A percentile compares a stretch with the other conserved stretches of the same genome.
These are phyloP conservation scores for Tricholoma sp. DNA, from an alignment of 768 basidiomycete genomes.

Conservation along the genomic window DNA sequence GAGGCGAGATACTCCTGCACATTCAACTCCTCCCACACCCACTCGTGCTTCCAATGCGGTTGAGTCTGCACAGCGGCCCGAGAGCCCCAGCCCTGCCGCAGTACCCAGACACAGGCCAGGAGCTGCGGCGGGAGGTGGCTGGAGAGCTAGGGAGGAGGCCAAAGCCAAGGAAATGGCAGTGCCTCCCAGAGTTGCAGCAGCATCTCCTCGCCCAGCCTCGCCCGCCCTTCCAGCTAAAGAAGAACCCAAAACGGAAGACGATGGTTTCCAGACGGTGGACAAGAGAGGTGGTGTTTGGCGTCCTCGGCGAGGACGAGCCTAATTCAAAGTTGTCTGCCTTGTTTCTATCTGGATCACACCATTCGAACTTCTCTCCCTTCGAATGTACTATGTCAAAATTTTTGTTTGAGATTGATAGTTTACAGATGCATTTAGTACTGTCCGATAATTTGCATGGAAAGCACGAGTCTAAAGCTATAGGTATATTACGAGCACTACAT, in stretches of 20 bases:
- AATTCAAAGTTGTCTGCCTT: slow-evolving; percentile 3
- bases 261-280: slow-evolving; percentile 68
- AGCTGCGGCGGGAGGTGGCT: slow-evolving; percentile 30
- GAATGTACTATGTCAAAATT: neutral
- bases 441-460: slow-evolving; percentile 5
- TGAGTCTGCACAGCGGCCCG: slow-evolving; percentile 42
- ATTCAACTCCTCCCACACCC: slow-evolving; percentile 24
- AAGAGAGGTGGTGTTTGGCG: slow-evolving; percentile 28
- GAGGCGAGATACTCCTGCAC: slow-evolving; percentile 26
- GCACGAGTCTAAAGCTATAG: slow-evolving; percentile 5
- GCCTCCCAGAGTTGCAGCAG: slow-evolving; percentile 16
- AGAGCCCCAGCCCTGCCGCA: slow-evolving; percentile 48
- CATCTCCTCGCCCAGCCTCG: slow-evolving; percentile 30
- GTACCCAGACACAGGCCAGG: slow-evolving; percentile 42
- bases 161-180: slow-evolving; percentile 18
- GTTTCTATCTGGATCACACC: neutral
- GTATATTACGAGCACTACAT: slow-evolving; percentile 11
- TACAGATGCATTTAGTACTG: slow-evolving; percentile 16
- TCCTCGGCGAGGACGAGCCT: slow-evolving; percentile 16
- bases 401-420: slow-evolving; percentile 3
- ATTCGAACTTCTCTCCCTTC: neutral
- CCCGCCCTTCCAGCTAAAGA: slow-evolving; percentile 33
- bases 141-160: slow-evolving; percentile 55
- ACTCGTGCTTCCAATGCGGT: slow-evolving; percentile 21
- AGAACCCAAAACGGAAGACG: slow-evolving; percentile 49